Conservation (phyloP, 1,139 yeast species). For the Petasospora fabianii region DNA sequence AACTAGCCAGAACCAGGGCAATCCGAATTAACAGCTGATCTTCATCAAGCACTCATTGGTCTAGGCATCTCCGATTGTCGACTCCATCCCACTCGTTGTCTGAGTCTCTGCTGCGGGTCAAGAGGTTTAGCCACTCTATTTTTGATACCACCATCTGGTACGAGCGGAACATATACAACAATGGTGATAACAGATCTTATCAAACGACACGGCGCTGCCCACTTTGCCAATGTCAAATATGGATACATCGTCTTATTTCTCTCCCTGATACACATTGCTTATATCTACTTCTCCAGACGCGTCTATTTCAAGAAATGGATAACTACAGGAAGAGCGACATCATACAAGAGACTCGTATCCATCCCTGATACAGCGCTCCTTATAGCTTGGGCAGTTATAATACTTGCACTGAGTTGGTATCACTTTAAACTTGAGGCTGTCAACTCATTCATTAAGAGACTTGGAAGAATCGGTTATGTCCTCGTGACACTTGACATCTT, state of each 20-base stretch:
- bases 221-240: constrained; percentile 41
- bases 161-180: no score
- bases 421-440: constrained; percentile 29
- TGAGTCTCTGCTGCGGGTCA: no score
- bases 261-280: constrained; percentile 32
- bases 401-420: constrained; percentile 27
- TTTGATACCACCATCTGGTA: no score
- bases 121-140: no score
- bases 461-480: constrained; percentile 73
- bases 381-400: constrained; percentile 34
- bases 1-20: no score
- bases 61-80: no score
- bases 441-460: constrained; percentile 33
- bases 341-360: constrained; percentile 20
- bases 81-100: no score
- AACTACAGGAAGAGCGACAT: constrained; percentile 29
- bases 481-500: constrained; percentile 69
- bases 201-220: constrained; percentile 34
- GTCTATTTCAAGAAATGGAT: constrained; percentile 27
- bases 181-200: constrained; percentile 8
- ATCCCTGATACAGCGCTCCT: constrained; percentile 33
- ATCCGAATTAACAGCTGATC: no score
- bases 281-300: constrained; percentile 20
- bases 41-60: no score
- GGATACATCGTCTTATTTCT: constrained; percentile 44